Percentiles rank a stretch among this genome's conserved stretches.
Conservation (phyloP, 2,329 filamentous ascomycete species). For the Microcyclosporella mali region DNA sequence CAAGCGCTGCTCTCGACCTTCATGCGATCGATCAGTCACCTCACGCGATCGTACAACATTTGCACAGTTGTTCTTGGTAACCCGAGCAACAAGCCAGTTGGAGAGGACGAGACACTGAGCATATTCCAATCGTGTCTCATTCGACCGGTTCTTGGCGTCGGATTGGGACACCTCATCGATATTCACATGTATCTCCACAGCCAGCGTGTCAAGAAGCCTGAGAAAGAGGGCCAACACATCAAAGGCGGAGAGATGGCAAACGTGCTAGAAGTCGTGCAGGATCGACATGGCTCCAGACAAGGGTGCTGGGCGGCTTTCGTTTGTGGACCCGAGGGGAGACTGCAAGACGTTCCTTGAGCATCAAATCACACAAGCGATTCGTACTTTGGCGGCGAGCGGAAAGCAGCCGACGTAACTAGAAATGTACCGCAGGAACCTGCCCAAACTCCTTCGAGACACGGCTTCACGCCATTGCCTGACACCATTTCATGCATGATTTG, state of each 20-base stretch:
- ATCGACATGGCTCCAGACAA: constrained; percentile 33
- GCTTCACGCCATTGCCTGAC: background rate
- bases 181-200: constrained; percentile 36
- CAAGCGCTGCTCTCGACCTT: constrained; percentile 38
- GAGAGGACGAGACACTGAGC: constrained; percentile 29
- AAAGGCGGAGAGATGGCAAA: constrained; percentile 24
- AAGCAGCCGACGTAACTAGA: too few relatives aligned
- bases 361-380: too few relatives aligned
- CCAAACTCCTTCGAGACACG: too few relatives aligned
- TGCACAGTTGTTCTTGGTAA: constrained; percentile 27
- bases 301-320: constrained; percentile 36
- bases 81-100: constrained; percentile 6
- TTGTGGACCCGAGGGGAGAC: constrained; percentile 15
- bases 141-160: constrained; percentile 34
- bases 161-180: constrained; percentile 36
- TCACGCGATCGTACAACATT: constrained; percentile 34
- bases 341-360: constrained; percentile 10
- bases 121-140: constrained; percentile 36
- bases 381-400: too few relatives aligned
- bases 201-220: constrained; percentile 34
- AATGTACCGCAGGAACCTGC: too few relatives aligned
- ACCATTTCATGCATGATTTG: background rate
- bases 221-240: constrained; percentile 18
- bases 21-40: constrained; percentile 36
- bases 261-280: constrained; percentile 41